These are phyloP conservation scores for Amorphotheca resinae DNA, from an alignment of 495 filamentous ascomycete genomes.

Conservation along the genomic window DNA sequence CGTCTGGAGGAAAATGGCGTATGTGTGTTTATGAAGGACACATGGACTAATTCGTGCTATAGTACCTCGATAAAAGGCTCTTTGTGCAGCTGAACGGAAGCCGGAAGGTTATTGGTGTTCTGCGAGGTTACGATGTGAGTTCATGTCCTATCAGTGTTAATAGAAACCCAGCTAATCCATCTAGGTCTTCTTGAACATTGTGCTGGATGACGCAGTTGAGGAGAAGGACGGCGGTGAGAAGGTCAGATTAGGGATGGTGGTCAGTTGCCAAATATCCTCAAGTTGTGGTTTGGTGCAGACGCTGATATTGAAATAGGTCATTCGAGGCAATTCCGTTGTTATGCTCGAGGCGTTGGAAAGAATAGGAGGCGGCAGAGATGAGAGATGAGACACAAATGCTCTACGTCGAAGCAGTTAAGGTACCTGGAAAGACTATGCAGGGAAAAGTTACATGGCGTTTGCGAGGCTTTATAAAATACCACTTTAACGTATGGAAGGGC, in stretches of 20 bases:
- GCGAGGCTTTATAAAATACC: constrained; percentile 14
- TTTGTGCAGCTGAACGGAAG: constrained; percentile 97
- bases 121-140: constrained; percentile 90
- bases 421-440: constrained; percentile 3
- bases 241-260: constrained; percentile 82
- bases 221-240: constrained; percentile 91
- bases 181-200: constrained; percentile 96
- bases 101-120: constrained; percentile 88
- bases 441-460: constrained; percentile 10
- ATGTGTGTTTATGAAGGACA: constrained; percentile 10
- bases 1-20: constrained; percentile 1
- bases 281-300: background rate
- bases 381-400: constrained; percentile 13
- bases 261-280: constrained; percentile 31
- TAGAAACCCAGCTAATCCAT: background rate
- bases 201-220: constrained; percentile 94
- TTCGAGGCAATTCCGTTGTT: constrained; percentile 89
- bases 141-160: background rate
- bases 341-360: constrained; percentile 76
- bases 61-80: constrained; percentile 99
- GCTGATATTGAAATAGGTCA: constrained; percentile 34
- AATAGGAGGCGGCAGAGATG: constrained; percentile 30
- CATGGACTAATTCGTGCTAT: constrained; percentile 15
- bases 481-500: constrained; percentile 10
- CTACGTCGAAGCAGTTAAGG: too few species aligned